phyloP scores from a whole-genome alignment of 2,329 filamentous ascomycete species.

The Coleophoma cylindrospora region DNA sequence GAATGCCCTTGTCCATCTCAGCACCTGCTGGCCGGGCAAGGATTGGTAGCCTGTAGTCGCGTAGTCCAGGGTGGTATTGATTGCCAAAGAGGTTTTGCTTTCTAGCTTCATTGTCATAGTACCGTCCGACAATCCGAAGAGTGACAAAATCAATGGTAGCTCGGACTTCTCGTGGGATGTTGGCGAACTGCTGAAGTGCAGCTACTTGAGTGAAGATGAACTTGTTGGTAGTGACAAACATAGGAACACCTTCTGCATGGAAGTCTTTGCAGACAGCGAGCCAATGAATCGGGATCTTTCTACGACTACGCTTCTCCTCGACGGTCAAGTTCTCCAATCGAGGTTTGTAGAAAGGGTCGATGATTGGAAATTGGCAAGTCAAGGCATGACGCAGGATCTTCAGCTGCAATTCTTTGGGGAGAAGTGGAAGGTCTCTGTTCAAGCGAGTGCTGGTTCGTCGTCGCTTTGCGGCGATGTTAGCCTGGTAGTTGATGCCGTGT shows the following conservation, averaged over 20 bases:
- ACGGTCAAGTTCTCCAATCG: slow-evolving; percentile 37
- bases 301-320: slow-evolving; percentile 34
- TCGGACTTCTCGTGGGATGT: slow-evolving; percentile 37
- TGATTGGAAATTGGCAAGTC: slow-evolving; percentile 42
- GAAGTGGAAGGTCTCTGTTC: slow-evolving; percentile 29
- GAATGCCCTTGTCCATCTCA: slow-evolving; percentile 11
- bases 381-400: slow-evolving; percentile 47
- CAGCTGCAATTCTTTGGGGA: slow-evolving; percentile 48
- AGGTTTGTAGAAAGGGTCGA: slow-evolving; percentile 46
- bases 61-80: slow-evolving; percentile 7
- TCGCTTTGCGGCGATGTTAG: not conserved
- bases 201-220: slow-evolving; percentile 51
- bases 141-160: slow-evolving; percentile 39
- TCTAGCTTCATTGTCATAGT: slow-evolving; percentile 44
- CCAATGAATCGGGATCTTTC: slow-evolving; percentile 47
- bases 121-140: slow-evolving; percentile 48
- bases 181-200: slow-evolving; percentile 42
- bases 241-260: slow-evolving; percentile 40
- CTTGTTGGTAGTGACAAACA: slow-evolving; percentile 46
- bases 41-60: slow-evolving; percentile 6
- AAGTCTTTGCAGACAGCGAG: slow-evolving; percentile 46
- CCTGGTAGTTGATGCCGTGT: slow-evolving; percentile 5
- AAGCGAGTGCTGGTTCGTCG: not conserved
- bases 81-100: slow-evolving; percentile 7
- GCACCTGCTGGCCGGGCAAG: slow-evolving; percentile 8